These are phyloP conservation scores for Nicotiana sylvestris DNA, from an alignment of 257 asterid genomes.

Conservation along the genomic window DNA sequence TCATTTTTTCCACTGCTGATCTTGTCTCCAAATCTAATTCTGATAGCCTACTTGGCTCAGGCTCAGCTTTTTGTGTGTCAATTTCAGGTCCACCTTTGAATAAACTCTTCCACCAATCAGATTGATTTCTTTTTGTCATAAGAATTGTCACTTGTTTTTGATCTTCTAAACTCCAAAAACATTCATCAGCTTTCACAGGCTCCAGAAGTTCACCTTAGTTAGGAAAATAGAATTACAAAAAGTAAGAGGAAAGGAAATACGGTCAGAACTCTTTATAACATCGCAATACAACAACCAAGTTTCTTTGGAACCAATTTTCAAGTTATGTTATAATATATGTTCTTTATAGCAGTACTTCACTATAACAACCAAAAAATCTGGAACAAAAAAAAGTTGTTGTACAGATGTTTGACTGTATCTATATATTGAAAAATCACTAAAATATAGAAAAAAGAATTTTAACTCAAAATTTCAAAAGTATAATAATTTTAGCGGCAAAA, in stretches of 20 bases:
- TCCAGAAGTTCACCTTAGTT: constrained; percentile 46
- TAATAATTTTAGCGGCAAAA: background rate
- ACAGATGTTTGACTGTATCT: no score
- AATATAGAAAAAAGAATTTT: background rate
- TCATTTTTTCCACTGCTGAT: constrained; percentile 82
- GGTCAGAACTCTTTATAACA: no score
- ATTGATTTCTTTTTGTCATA: constrained; percentile 68
- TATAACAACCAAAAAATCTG: no score
- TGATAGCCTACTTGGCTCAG: constrained; percentile 67
- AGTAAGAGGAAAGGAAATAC: background rate
- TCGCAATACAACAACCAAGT: no score
- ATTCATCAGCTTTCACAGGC: constrained; percentile 66
- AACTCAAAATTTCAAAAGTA: background rate
- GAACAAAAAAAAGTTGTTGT: no score
- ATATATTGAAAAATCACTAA: background rate
- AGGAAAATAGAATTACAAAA: background rate
- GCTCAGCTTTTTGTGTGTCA: constrained; percentile 81
- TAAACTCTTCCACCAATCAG: constrained; percentile 89
- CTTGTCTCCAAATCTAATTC: constrained; percentile 82
- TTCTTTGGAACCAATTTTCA: no score
- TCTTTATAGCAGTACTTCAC: no score
- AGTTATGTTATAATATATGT: no score
- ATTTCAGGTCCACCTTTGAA: constrained; percentile 80
- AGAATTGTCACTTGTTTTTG: constrained; percentile 60
- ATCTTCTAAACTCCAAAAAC: constrained; percentile 94